Conservation (phyloP, 2,329 filamentous ascomycete species). For the Dactylellina sp. region DNA sequence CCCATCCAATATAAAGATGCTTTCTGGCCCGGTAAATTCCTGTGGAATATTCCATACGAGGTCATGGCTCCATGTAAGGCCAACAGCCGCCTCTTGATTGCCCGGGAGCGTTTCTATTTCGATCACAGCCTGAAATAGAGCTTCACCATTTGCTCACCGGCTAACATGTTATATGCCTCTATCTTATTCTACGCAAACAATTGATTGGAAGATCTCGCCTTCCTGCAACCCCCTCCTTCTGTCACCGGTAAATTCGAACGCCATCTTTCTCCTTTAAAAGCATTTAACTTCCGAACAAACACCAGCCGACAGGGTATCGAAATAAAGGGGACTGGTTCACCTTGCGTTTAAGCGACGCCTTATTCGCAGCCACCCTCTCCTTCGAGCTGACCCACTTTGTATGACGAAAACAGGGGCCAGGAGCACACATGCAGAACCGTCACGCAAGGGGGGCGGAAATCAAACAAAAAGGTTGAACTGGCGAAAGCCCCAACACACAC, state of each 20-base stretch:
- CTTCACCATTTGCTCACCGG: not conserved
- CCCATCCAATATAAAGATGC: slow-evolving; percentile 23
- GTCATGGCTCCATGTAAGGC: slow-evolving; percentile 13
- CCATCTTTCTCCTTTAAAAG: slow-evolving; percentile 19
- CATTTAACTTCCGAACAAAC: slow-evolving; percentile 37
- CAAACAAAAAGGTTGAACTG: slow-evolving; percentile 22
- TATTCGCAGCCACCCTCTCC: slow-evolving; percentile 48
- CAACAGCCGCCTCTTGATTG: slow-evolving; percentile 23
- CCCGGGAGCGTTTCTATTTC: not conserved
- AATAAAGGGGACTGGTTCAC: slow-evolving; percentile 51
- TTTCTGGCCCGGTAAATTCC: slow-evolving; percentile 36
- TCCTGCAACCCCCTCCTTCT: no score
- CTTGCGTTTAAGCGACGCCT: slow-evolving; percentile 57
- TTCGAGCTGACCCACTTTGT: slow-evolving; percentile 25
- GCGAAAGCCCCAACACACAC: slow-evolving; percentile 17
- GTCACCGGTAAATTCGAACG: slow-evolving; percentile 44
- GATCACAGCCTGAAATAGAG: slow-evolving; percentile 43
- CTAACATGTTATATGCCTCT: no score
- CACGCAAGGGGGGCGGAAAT: slow-evolving; percentile 7
- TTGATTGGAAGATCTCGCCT: no score
- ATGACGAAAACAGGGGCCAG: slow-evolving; percentile 53
- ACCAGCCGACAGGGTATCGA: slow-evolving; percentile 26
- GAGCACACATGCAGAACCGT: slow-evolving; percentile 23
- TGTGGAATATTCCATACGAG: slow-evolving; percentile 48
- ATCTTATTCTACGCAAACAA: no score